Percentiles rank a stretch among this genome's conserved stretches.
phyloP scores from a whole-genome alignment of 345 rosid genomes.

The rapeseed (Brassica napus) region Da-Ae NC_063447.1:31202001-31202500 shows the following conservation, averaged over 20 bases:
- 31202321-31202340: neutral
- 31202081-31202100: neutral
- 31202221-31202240: constrained; percentile 88
- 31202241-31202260: constrained; percentile 52
- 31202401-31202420: neutral
- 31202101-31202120: constrained; percentile 35
- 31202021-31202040: constrained; percentile 26
- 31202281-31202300: neutral
- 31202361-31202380: neutral
- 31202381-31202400: neutral
- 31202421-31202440: neutral
- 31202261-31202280: neutral
- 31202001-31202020: constrained; percentile 90
- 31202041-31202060: neutral
- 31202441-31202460: no score
- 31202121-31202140: constrained; percentile 60
- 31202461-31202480: no score
- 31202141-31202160: constrained; percentile 64
- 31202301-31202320: neutral
- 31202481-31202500: no score
- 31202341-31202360: neutral
- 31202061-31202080: neutral
- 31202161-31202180: constrained; percentile 83
- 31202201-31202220: constrained; percentile 68
- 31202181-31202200: constrained; percentile 82